Conservation (phyloP, 371 early-diverging fungal genomes). For the Mortierella polycephala region DNA sequence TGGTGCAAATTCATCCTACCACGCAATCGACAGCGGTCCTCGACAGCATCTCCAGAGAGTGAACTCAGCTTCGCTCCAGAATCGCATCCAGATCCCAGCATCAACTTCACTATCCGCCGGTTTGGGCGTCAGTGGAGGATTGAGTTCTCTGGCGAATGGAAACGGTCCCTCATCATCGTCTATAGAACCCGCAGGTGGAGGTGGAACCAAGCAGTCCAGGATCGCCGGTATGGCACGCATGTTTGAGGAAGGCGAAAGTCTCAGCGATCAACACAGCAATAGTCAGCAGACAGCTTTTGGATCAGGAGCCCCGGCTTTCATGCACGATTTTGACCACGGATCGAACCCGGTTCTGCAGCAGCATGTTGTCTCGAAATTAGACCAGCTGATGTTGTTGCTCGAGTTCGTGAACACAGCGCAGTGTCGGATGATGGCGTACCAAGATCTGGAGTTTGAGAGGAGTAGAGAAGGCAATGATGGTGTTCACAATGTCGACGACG, state of each 20-base stretch:
- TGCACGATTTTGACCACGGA: conserved; percentile 7
- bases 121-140: not conserved
- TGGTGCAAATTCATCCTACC: conserved; percentile 19
- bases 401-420: conserved; percentile 54
- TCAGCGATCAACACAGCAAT: not conserved
- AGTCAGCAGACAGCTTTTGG: not conserved
- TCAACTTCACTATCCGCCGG: conserved; percentile 18
- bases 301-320: not conserved
- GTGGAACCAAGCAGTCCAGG: conserved; percentile 16
- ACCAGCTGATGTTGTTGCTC: conserved; percentile 40
- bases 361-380: conserved; percentile 35
- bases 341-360: not conserved
- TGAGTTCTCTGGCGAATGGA: not conserved
- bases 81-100: conserved; percentile 22
- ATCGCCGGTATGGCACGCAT: conserved; percentile 42
- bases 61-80: conserved; percentile 19
- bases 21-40: conserved; percentile 24
- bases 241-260: conserved; percentile 26
- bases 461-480: not conserved
- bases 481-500: conserved; percentile 32
- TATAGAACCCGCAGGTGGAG: not conserved
- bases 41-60: conserved; percentile 20
- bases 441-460: conserved; percentile 45
- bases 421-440: conserved; percentile 53
- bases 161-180: too few relatives aligned